Percentiles rank a stretch among this genome's conserved stretches.
Conservation (phyloP, 2,329 filamentous ascomycete genomes). For the Sarocladiaceae sp. region DNA sequence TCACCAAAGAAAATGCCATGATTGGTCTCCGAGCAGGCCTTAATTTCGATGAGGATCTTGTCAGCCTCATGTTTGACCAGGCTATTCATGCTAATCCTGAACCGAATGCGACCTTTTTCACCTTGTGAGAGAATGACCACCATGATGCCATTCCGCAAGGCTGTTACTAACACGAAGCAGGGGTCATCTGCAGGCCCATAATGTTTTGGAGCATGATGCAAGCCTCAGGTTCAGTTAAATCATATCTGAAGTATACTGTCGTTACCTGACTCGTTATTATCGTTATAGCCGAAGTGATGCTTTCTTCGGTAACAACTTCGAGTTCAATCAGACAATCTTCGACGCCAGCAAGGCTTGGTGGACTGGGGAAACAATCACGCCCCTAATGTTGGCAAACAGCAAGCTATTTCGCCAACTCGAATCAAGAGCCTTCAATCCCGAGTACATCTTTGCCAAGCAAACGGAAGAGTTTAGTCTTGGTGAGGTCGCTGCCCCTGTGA, state of each 20-base stretch:
- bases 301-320: constrained; percentile 42
- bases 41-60: constrained; percentile 35
- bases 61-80: constrained; percentile 32
- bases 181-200: constrained; percentile 38
- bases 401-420: constrained; percentile 37
- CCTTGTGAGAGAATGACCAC: constrained; percentile 18
- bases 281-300: constrained; percentile 36
- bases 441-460: constrained; percentile 36
- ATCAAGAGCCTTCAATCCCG: constrained; percentile 40
- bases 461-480: constrained; percentile 41
- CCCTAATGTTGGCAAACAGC: constrained; percentile 37
- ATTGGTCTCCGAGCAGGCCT: constrained; percentile 31
- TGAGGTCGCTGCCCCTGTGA: constrained; percentile 43
- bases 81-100: constrained; percentile 36
- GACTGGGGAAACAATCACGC: constrained; percentile 32
- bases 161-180: constrained; percentile 8
- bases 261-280: neutral
- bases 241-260: no score
- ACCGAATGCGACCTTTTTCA: constrained; percentile 37
- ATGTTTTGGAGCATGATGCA: constrained; percentile 43
- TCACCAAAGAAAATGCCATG: constrained; percentile 31
- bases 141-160: neutral
- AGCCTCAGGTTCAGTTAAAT: constrained; percentile 30
- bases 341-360: constrained; percentile 38
- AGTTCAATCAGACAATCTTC: constrained; percentile 48